These are phyloP conservation scores for Pseudogymnoascus sp. DNA, from an alignment of 2,329 filamentous ascomycete species.

Conservation along the genomic window DNA sequence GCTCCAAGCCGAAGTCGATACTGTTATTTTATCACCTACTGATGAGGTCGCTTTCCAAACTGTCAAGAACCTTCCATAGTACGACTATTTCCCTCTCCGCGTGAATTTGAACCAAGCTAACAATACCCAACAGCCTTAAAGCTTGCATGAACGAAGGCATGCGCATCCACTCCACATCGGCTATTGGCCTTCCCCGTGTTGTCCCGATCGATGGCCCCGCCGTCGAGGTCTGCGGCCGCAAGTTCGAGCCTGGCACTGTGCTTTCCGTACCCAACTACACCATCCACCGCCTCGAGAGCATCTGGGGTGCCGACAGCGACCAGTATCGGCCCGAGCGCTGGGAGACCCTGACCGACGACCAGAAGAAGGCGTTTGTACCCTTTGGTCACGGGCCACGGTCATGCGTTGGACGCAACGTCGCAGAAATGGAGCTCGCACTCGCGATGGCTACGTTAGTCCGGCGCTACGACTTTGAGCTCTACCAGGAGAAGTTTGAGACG, in stretches of 20 bases:
- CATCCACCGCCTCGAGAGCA: conserved; percentile 62
- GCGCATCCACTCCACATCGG: conserved; percentile 74
- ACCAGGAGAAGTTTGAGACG: conserved; percentile 59
- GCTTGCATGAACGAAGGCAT: conserved; percentile 63
- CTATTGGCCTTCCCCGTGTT: conserved; percentile 71
- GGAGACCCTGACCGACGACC: conserved; percentile 47
- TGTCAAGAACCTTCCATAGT: conserved; percentile 66
- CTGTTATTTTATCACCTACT: conserved; percentile 47
- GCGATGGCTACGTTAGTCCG: conserved; percentile 59
- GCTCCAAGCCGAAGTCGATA: conserved; percentile 64
- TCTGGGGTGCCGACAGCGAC: conserved; percentile 63
- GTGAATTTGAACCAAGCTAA: not conserved
- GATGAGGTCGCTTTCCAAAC: conserved; percentile 61
- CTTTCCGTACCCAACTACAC: conserved; percentile 73
- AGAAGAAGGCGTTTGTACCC: conserved; percentile 65
- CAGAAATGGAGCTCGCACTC: conserved; percentile 77
- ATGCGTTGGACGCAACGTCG: conserved; percentile 70
- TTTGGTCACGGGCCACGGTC: conserved; percentile 61
- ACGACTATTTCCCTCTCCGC: conserved; percentile 45
- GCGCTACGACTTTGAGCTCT: conserved; percentile 47
- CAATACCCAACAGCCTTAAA: not conserved
- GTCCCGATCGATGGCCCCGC: conserved; percentile 49
- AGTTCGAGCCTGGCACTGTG: conserved; percentile 64
- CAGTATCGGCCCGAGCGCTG: conserved; percentile 67
- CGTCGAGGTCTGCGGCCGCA: conserved; percentile 53